A percentile compares a stretch with the other conserved stretches of the same genome.
Evolutionary conservation across 768 basidiomycete species (phyloP).

Genomic region (Serendipita sp.): DNA sequence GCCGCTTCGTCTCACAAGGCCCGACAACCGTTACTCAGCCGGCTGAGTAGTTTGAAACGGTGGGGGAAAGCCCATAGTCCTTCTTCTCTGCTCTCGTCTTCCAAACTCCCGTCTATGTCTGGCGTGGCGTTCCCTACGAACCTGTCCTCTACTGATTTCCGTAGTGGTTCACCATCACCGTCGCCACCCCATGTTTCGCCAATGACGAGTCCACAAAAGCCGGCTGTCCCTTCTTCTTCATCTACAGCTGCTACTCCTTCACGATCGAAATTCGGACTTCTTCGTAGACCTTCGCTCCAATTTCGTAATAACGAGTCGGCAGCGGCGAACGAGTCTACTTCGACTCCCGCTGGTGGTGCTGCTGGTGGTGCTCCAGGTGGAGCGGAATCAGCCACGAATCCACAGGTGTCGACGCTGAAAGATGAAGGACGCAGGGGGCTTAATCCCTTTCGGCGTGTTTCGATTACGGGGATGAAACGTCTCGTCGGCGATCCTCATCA

Average conservation of each 20-base stretch:
- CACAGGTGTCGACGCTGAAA: background rate
- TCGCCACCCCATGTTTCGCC: too few relatives aligned
- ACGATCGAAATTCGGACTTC: background rate
- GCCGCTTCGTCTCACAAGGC: background rate
- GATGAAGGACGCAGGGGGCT: background rate
- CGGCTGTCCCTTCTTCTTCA: background rate
- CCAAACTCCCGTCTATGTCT: background rate
- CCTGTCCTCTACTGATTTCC: too few relatives aligned
- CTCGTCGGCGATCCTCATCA: background rate
- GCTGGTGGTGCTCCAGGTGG: background rate
- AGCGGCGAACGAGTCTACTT: background rate
- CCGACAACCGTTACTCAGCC: background rate
- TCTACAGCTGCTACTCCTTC: background rate
- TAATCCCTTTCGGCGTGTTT: constrained; percentile 5
- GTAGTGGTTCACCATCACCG: too few relatives aligned
- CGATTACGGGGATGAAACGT: background rate
- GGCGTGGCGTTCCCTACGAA: too few relatives aligned
- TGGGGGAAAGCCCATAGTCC: background rate
- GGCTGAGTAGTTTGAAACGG: background rate
- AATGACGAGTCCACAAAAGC: background rate
- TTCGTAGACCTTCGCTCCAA: background rate
- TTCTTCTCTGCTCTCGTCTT: background rate
- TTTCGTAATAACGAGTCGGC: background rate
- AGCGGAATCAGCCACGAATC: too few relatives aligned
- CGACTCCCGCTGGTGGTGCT: background rate